phyloP scores from a whole-genome alignment of 164 flowering plant genomes.

The Houttuynia cordata region DNA sequence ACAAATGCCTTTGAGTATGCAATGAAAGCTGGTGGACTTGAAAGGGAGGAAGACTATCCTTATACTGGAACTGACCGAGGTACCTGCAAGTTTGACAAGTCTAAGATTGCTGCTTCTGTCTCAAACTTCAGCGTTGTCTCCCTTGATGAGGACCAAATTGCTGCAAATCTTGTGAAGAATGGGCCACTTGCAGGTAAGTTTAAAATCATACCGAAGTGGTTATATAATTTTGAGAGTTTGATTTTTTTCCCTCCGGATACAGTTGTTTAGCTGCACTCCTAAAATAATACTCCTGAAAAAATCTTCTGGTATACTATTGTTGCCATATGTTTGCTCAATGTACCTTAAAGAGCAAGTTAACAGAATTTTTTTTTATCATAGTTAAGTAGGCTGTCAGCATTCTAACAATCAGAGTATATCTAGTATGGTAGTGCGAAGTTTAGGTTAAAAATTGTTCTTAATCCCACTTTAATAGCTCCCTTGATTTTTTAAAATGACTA shows the following conservation, averaged over 20 bases:
- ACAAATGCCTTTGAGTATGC: slow-evolving; percentile 86
- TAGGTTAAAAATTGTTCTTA: too few species aligned
- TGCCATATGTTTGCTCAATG: too few species aligned
- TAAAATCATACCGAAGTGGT: neutral
- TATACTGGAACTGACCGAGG: slow-evolving; percentile 75
- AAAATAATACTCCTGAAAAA: slow-evolving; percentile 5
- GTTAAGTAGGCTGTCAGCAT: too few species aligned
- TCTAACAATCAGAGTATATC: too few species aligned
- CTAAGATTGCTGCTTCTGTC: slow-evolving; percentile 68
- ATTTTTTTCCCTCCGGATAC: neutral
- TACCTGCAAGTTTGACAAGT: slow-evolving; percentile 81
- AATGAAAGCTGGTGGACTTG: slow-evolving; percentile 84
- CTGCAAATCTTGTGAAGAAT: slow-evolving; percentile 87
- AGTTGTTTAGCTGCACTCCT: neutral
- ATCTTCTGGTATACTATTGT: neutral
- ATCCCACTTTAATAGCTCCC: too few species aligned
- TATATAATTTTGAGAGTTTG: neutral
- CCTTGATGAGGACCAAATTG: slow-evolving; percentile 84
- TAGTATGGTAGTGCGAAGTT: too few species aligned
- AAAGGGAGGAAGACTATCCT: slow-evolving; percentile 87
- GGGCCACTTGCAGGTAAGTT: slow-evolving; percentile 87
- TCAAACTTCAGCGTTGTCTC: slow-evolving; percentile 89
- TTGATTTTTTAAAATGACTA: too few species aligned
- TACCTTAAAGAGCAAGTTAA: too few species aligned
- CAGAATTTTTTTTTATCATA: too few species aligned